Percentiles rank a stretch among this genome's conserved stretches.
Conservation (phyloP, 2,329 filamentous ascomycete genomes). For the Botryotinia calthae region DNA sequence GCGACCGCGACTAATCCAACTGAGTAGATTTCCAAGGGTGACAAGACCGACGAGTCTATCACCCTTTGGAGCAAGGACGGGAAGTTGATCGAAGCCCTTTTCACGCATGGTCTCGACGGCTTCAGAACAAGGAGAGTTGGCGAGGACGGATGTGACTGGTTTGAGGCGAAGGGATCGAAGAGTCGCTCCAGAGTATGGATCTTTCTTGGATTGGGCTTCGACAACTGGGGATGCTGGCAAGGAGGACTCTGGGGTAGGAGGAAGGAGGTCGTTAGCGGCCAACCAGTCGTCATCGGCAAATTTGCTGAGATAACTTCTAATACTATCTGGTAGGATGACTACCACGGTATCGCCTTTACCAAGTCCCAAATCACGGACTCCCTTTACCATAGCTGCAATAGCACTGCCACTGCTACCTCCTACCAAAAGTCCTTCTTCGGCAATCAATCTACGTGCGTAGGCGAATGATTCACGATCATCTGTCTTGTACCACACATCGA, state of each 20-base stretch:
- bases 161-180: constrained; percentile 84
- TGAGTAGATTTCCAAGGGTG: constrained; percentile 90
- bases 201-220: constrained; percentile 44
- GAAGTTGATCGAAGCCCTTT: constrained; percentile 95
- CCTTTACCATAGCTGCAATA: constrained; percentile 76
- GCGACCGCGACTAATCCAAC: constrained; percentile 81
- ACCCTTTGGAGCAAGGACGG: constrained; percentile 71
- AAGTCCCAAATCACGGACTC: constrained; percentile 72
- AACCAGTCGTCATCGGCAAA: constrained; percentile 99
- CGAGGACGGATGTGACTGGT: constrained; percentile 81
- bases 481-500: constrained; percentile 98
- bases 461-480: constrained; percentile 88
- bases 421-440: constrained; percentile 90
- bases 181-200: constrained; percentile 75
- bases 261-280: constrained; percentile 88
- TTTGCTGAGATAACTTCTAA: constrained; percentile 95
- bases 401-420: constrained; percentile 93
- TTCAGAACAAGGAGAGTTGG: constrained; percentile 70
- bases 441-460: constrained; percentile 84
- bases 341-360: constrained; percentile 84
- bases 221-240: constrained; percentile 42
- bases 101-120: constrained; percentile 98
- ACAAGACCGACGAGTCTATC: constrained; percentile 83
- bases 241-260: constrained; percentile 52
- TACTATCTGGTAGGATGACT: constrained; percentile 90